Base-by-base conservation (phyloP, 176 grass and related monocot genomes). In the Aegilops umbellulata region DNA sequence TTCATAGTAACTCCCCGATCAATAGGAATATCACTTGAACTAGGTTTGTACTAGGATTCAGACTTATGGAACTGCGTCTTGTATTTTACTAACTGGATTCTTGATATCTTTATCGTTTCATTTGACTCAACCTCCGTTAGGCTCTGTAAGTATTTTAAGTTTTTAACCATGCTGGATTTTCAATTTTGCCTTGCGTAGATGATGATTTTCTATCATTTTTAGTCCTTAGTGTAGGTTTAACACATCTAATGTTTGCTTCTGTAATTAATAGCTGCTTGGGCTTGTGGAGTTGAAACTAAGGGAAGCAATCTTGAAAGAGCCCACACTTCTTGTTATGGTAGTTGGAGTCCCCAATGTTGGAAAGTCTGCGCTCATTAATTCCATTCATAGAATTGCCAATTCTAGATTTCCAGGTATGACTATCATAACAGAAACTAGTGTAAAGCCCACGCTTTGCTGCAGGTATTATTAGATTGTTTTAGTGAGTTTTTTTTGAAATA, bases 331-430 rank as follows among this genome's bases (percentile, higher is more conserved):
- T 86, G 88, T 98, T 78, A 92, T 98, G 90, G 91, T 98, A 78
- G 89, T 95, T 84, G 96, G 96, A 76, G 89, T 98, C 82, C 96
- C 96, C 60, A 98, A 95, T 86, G 93, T 98, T 65, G 96, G 96
- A 64, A 98, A 98, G 84, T 98, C 96, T 38, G 91, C 91, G 66
- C 91, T 98, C 55, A 95, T 98, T 85, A 98, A 98, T 92, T 89
- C 91, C 16, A 94, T 98, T 65, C 89, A 98, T 89, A 85, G 86
- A 67, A 94, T 98, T 82, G 93, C 93, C 51, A 94, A 74, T 69
- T 95, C 91, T 86, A 82, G 91, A 69, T 98, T 92, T 90, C 91
- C 91, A 83, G 91, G 96, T 98, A 90, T 86, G 64, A 87, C 41
- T 66, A 87, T 64, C 39, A 74, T 30, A 79, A 65, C 4, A 75